Conservation (phyloP, 768 basidiomycete genomes). For the Auricularia sp. region DNA sequence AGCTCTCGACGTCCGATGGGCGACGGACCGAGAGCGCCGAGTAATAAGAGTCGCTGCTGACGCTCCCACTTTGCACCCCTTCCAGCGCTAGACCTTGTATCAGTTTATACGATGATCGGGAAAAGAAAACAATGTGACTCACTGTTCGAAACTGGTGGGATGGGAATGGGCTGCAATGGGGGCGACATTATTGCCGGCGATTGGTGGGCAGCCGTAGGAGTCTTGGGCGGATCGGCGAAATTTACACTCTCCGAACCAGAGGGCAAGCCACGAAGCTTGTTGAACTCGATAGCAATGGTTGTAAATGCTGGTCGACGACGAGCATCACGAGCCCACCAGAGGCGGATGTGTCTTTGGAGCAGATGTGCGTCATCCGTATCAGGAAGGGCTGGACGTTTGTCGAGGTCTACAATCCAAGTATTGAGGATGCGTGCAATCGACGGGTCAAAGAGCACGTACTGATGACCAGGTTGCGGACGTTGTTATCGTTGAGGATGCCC, state of each 20-base stretch:
- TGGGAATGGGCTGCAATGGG: not conserved
- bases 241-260: not conserved
- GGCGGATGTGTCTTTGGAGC: not conserved
- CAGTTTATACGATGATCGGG: not conserved
- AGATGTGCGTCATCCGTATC: not conserved
- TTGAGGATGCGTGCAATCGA: too few relatives aligned
- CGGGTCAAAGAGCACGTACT: not conserved
- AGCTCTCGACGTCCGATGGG: not conserved
- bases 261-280: not conserved
- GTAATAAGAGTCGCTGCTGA: not conserved
- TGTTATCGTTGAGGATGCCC: not conserved
- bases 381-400: not conserved
- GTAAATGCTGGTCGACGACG: not conserved
- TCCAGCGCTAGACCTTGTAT: not conserved
- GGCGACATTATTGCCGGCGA: not conserved
- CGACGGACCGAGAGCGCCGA: not conserved
- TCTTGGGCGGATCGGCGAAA: not conserved
- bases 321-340: not conserved
- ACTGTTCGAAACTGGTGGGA: not conserved
- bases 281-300: not conserved
- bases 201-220: not conserved
- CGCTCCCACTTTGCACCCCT: not conserved
- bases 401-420: not conserved
- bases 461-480: constrained; percentile 1
- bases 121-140: not conserved